Evolutionary conservation across 352 stramenopile species (phyloP).

Genomic region (Halophytophthora batemanensis): DNA sequence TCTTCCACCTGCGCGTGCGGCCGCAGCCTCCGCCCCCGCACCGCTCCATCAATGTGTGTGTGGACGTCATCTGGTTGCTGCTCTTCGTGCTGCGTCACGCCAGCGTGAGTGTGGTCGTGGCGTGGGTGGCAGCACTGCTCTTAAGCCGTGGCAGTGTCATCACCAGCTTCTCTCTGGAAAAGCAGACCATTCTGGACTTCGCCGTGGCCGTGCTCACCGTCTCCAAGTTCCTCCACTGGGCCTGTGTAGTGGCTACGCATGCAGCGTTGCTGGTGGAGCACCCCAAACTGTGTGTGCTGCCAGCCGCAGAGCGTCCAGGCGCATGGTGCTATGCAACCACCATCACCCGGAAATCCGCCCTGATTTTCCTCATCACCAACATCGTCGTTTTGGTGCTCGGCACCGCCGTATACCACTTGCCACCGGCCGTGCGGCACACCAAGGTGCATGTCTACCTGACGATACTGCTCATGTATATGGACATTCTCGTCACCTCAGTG

Average conservation of each 20-base stretch:
- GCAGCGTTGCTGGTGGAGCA: background rate
- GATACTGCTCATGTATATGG: background rate
- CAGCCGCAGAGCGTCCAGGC: background rate
- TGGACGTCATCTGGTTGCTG: background rate
- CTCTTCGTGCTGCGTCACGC: constrained; percentile 1
- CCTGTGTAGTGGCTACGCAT: background rate
- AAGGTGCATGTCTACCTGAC: constrained; percentile 1
- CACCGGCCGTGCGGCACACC: background rate
- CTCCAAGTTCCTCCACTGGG: constrained; percentile 5
- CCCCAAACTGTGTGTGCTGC: background rate
- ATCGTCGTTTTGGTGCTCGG: constrained; percentile 1
- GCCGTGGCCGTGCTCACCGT: constrained; percentile 1
- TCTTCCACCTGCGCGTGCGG: background rate
- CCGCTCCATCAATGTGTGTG: background rate
- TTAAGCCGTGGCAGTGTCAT: constrained; percentile 16
- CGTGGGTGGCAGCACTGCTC: constrained; percentile 12
- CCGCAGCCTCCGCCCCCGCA: background rate
- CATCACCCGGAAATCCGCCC: background rate
- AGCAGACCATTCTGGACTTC: constrained; percentile 3
- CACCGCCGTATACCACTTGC: background rate
- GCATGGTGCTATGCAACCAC: background rate
- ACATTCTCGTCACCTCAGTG: background rate
- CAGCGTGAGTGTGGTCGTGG: constrained; percentile 8
- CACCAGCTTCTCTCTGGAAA: background rate
- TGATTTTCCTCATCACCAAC: background rate